phyloP scores from a whole-genome alignment of 495 filamentous ascomycete genomes.

The Aspergillus ellipticus region DNA sequence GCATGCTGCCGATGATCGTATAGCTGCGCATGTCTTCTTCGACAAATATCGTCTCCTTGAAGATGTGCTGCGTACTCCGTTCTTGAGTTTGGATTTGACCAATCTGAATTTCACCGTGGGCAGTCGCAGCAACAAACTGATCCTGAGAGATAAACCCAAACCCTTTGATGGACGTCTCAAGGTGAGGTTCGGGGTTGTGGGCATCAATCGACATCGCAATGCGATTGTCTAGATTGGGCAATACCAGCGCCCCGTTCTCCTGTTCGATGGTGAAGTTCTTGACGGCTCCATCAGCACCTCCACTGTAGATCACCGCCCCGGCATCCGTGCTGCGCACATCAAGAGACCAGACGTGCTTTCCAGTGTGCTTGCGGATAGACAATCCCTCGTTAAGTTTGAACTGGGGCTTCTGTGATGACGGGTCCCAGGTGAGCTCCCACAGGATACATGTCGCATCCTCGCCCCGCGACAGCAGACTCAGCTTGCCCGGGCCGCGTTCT shows the following conservation, averaged over 20 bases:
- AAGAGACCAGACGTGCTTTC: conserved; percentile 90
- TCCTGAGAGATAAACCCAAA: conserved; percentile 62
- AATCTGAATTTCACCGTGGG: conserved; percentile 56
- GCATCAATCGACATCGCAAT: conserved; percentile 4
- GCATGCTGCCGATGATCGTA: conserved; percentile 24
- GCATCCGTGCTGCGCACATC: conserved; percentile 36
- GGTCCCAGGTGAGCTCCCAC: conserved; percentile 57
- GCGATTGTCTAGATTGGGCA: conserved; percentile 12
- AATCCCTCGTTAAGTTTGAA: conserved; percentile 48
- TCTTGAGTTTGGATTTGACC: conserved; percentile 25
- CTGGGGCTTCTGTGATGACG: conserved; percentile 12
- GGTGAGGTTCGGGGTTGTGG: conserved; percentile 1
- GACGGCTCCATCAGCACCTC: conserved; percentile 76
- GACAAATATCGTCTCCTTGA: conserved; percentile 30
- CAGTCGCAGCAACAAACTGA: conserved; percentile 56
- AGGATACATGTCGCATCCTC: conserved; percentile 72
- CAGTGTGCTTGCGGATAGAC: conserved; percentile 61
- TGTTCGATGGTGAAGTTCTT: conserved; percentile 28
- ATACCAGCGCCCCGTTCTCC: conserved; percentile 9
- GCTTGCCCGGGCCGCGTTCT: conserved; percentile 15
- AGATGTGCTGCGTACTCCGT: conserved; percentile 12
- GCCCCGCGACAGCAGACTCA: conserved; percentile 65
- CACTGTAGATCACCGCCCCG: conserved; percentile 59
- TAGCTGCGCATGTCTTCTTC: conserved; percentile 32
- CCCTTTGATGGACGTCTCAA: conserved; percentile 36